These are phyloP conservation scores for Cladosporium halotolerans DNA, from an alignment of 2,329 filamentous ascomycete species.

Conservation along the genomic window DNA sequence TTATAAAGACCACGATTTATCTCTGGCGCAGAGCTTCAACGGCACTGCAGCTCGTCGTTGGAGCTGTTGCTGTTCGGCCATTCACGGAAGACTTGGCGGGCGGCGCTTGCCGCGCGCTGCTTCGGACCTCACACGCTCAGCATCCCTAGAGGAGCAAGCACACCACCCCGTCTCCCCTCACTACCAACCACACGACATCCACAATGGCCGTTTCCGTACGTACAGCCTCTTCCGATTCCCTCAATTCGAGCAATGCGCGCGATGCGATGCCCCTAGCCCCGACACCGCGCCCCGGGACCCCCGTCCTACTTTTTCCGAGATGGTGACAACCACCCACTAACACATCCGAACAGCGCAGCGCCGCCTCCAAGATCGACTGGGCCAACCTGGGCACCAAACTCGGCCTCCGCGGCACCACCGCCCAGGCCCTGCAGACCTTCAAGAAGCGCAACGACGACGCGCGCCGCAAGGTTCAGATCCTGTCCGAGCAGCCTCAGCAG, in stretches of 20 bases:
- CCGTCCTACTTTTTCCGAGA: constrained; percentile 10
- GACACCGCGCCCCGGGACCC: not conserved
- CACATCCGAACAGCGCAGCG: constrained; percentile 67
- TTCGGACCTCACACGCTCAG: not conserved
- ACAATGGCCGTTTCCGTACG: constrained; percentile 12
- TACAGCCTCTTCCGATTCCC: not conserved
- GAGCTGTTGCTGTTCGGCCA: too few relatives aligned
- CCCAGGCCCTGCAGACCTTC: constrained; percentile 84
- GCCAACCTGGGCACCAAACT: constrained; percentile 88
- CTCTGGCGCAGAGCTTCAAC: too few relatives aligned
- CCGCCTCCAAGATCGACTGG: constrained; percentile 99
- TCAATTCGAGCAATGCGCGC: not conserved
- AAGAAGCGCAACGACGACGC: constrained; percentile 99
- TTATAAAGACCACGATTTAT: too few relatives aligned
- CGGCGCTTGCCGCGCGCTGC: not conserved
- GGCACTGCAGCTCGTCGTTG: too few relatives aligned
- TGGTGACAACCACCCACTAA: constrained; percentile 3
- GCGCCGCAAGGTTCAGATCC: constrained; percentile 81
- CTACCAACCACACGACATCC: constrained; percentile 10
- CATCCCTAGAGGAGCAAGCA: constrained; percentile 4
- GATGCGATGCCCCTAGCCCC: not conserved
- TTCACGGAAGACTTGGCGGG: too few relatives aligned
- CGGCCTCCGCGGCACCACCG: constrained; percentile 92
- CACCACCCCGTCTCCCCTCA: constrained; percentile 7
- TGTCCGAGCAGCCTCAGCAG: constrained; percentile 75